phyloP scores from a whole-genome alignment of 169 alveolate species.

The Eimeria praecox region DNA sequence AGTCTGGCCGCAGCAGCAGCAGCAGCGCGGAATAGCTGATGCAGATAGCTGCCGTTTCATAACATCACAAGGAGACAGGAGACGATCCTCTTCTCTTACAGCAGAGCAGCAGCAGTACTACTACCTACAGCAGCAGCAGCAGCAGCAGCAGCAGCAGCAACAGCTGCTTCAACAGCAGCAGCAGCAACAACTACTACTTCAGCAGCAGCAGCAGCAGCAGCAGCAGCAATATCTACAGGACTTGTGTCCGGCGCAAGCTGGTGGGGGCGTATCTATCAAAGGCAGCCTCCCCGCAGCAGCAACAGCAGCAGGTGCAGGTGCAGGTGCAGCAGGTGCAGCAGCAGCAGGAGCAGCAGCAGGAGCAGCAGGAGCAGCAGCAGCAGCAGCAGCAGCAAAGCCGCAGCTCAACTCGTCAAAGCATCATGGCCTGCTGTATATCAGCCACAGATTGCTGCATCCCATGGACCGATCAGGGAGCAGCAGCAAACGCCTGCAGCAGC shows the following conservation, averaged over 20 bases:
- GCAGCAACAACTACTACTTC: constrained; percentile 18
- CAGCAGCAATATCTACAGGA: constrained; percentile 30
- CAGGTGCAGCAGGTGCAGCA: too few relatives aligned
- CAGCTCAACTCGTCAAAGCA: not conserved
- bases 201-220: constrained; percentile 48
- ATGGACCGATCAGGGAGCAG: not conserved
- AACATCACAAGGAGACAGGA: constrained; percentile 1
- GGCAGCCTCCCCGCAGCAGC: not conserved
- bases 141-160: constrained; percentile 35
- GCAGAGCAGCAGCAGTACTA: not conserved
- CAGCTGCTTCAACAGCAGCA: not conserved
- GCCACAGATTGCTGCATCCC: constrained; percentile 39
- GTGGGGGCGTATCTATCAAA: not conserved
- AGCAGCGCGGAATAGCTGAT: constrained; percentile 18
- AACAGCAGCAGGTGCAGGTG: constrained; percentile 40
- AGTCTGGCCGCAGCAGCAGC: constrained; percentile 59
- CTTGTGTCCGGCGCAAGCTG: not conserved
- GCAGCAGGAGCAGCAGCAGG: constrained; percentile 54
- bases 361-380: constrained; percentile 62
- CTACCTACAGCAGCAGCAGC: constrained; percentile 24
- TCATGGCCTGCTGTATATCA: not conserved
- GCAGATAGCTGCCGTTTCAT: not conserved
- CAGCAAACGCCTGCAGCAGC: constrained; percentile 28
- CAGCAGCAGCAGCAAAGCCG: constrained; percentile 44
- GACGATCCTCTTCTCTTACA: not conserved